These are phyloP conservation scores for Akebia trifoliata DNA, from an alignment of 164 flowering plant genomes.

Conservation along the genomic window DNA sequence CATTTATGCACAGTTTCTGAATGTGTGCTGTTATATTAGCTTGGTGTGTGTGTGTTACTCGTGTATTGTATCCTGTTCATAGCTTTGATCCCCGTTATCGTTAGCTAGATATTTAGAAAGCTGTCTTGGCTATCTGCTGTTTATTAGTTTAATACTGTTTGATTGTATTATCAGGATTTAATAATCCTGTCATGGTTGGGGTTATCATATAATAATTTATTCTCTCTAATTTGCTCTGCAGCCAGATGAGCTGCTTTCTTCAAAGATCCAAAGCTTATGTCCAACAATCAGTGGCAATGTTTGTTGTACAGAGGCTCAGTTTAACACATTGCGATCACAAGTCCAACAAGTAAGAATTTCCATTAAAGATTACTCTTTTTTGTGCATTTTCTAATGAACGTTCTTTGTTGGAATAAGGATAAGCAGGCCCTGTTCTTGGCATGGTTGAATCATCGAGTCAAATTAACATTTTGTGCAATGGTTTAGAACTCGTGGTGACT, in stretches of 20 bases:
- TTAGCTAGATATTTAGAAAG: not conserved
- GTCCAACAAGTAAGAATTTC: conserved; percentile 77
- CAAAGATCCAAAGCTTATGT: conserved; percentile 91
- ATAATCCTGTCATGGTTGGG: not conserved
- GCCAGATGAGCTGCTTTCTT: conserved; percentile 85
- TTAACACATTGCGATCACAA: conserved; percentile 76
- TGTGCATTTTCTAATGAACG: not conserved
- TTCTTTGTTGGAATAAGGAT: not conserved
- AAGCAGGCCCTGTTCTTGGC: no score
- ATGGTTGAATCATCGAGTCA: no score
- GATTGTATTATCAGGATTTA: not conserved
- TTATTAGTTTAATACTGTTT: not conserved
- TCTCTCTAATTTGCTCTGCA: conserved; percentile 27
- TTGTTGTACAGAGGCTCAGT: conserved; percentile 86
- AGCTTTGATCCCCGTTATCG: not conserved
- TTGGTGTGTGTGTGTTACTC: not conserved
- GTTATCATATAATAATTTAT: not conserved
- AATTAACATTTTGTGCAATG: no score
- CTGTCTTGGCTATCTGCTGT: not conserved
- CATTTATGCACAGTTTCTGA: not conserved
- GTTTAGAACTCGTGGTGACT: no score
- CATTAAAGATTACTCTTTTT: not conserved
- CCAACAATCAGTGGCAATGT: conserved; percentile 92
- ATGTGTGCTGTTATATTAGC: not conserved
- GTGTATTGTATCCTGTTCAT: not conserved